phyloP scores from a whole-genome alignment of 1,284 basidiomycete genomes.

The Salmacisia buchloeana region DNA sequence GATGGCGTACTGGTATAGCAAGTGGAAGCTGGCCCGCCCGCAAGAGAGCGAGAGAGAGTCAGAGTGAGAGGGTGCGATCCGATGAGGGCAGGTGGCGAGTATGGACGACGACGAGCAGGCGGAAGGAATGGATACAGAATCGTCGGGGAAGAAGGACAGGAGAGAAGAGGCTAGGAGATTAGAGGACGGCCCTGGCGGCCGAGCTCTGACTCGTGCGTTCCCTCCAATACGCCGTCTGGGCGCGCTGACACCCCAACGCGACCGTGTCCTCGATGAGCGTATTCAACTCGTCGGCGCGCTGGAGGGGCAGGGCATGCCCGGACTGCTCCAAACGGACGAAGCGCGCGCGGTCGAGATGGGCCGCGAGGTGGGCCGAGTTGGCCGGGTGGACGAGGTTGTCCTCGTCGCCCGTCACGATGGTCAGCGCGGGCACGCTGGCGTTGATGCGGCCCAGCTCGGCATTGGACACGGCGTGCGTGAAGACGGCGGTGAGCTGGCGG shows the following conservation, averaged over 20 bases:
- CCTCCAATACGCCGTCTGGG: not conserved
- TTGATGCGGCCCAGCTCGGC: conserved; percentile 61
- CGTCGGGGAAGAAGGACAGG: no score
- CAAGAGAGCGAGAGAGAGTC: no score
- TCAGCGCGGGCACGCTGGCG: conserved; percentile 58
- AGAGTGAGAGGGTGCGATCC: no score
- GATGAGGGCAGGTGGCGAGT: no score
- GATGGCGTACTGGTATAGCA: no score
- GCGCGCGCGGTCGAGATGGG: conserved; percentile 66
- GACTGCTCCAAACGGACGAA: conserved; percentile 62
- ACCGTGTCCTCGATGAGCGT: not conserved
- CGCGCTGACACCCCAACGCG: not conserved
- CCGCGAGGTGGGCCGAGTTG: conserved; percentile 61
- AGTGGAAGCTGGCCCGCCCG: no score
- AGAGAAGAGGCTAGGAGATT: no score
- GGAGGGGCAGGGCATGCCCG: conserved; percentile 65
- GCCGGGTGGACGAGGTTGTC: conserved; percentile 64
- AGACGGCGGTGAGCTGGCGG: conserved; percentile 68
- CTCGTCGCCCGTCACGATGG: conserved; percentile 68
- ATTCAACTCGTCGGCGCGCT: conserved; percentile 50
- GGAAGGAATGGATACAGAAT: no score
- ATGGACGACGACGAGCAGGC: no score
- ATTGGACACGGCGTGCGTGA: conserved; percentile 65
- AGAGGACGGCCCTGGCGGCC: no score
- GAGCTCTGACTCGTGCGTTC: no score